Percentiles rank a stretch among this genome's conserved stretches.
Evolutionary conservation across 202 grass and related monocot genomes (phyloP).

Genomic region (Zoysia matrella): DNA sequence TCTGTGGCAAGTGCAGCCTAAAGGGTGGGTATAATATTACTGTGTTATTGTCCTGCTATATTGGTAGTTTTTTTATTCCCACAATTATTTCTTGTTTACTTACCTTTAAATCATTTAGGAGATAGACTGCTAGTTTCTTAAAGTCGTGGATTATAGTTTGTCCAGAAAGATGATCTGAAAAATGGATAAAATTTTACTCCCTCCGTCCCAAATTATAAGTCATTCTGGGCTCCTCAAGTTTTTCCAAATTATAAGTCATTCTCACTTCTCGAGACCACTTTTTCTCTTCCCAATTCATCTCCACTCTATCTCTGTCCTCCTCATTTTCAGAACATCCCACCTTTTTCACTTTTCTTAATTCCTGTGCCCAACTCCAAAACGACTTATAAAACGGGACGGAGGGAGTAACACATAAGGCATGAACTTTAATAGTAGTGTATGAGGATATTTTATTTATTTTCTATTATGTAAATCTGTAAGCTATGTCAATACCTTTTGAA

Average conservation of each 20-base stretch:
- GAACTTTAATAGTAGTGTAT: neutral
- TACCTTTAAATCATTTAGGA: slow-evolving; percentile 1
- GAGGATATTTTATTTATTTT: neutral
- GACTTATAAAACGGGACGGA: too few species aligned
- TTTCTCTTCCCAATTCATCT: too few species aligned
- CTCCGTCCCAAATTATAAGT: too few species aligned
- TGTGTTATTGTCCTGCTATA: slow-evolving; percentile 14
- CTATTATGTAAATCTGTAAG: neutral
- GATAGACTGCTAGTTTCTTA: neutral
- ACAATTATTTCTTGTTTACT: neutral
- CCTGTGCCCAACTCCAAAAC: too few species aligned
- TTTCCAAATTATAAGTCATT: too few species aligned
- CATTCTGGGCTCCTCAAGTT: too few species aligned
- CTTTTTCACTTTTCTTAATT: too few species aligned
- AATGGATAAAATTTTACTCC: slow-evolving; percentile 27
- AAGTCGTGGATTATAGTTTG: neutral
- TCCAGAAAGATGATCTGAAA: neutral
- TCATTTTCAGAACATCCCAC: too few species aligned
- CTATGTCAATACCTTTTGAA: neutral
- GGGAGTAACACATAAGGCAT: neutral
- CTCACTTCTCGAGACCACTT: too few species aligned
- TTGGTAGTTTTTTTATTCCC: slow-evolving; percentile 30
- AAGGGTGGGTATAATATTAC: slow-evolving; percentile 59
- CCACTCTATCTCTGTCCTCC: too few species aligned
- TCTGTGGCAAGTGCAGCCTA: slow-evolving; percentile 87